Evolutionary conservation across 2,329 filamentous ascomycete species (phyloP).

Genomic region (Meredithiella fracta): DNA sequence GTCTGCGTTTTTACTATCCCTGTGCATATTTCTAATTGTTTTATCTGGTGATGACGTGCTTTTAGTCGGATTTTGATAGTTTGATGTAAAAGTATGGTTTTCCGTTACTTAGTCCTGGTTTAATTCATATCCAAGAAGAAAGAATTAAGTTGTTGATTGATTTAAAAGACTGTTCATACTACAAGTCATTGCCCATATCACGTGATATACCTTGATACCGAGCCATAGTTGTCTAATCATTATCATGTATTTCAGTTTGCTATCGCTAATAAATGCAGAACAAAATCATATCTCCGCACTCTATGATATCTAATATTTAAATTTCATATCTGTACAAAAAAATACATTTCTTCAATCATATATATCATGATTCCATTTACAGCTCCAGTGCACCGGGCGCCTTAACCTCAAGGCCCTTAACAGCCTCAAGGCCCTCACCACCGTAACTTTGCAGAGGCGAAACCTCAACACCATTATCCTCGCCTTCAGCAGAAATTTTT

Average conservation of each 20-base stretch:
- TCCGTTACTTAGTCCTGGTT: not conserved
- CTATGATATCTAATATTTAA: conserved; percentile 1
- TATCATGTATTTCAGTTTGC: conserved; percentile 1
- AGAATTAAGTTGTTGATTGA: not conserved
- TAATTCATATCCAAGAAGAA: not conserved
- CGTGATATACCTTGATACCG: not conserved
- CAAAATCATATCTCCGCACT: not conserved
- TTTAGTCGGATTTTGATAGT: not conserved
- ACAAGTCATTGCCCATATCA: too few relatives aligned
- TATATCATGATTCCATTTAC: conserved; percentile 4
- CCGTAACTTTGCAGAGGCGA: conserved; percentile 88
- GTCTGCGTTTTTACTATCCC: conserved; percentile 2
- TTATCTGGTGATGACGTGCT: not conserved
- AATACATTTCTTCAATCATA: not conserved
- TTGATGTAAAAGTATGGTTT: not conserved
- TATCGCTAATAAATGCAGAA: not conserved
- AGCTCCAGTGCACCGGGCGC: conserved; percentile 31
- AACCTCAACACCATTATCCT: conserved; percentile 62
- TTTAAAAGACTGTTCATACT: not conserved
- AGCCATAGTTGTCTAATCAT: not conserved
- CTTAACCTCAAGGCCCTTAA: conserved; percentile 36
- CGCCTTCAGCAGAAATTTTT: conserved; percentile 43
- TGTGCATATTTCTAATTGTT: not conserved
- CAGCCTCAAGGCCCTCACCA: conserved; percentile 44
- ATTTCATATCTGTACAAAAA: conserved; percentile 4